These are phyloP conservation scores for Yamadazyma kitorensis DNA, from an alignment of 805 yeast species.

Conservation along the genomic window DNA sequence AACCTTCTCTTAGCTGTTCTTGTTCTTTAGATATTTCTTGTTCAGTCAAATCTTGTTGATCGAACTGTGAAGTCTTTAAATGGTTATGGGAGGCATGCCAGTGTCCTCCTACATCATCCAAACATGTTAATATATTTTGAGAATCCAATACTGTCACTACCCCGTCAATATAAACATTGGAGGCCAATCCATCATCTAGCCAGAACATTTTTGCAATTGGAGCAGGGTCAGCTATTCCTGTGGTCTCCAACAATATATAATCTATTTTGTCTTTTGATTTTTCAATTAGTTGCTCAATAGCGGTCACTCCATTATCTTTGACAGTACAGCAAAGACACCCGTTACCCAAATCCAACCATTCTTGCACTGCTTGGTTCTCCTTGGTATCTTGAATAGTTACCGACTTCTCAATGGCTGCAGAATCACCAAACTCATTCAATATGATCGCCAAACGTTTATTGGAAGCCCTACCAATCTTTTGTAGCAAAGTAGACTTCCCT, in stretches of 20 bases:
- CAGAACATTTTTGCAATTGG: conserved; percentile 97
- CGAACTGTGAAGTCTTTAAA: conserved; percentile 17
- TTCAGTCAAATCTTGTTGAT: conserved; percentile 18
- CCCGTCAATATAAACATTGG: conserved; percentile 87
- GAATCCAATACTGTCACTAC: conserved; percentile 85
- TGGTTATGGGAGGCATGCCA: conserved; percentile 50
- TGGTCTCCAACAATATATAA: conserved; percentile 88
- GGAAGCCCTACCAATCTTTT: conserved; percentile 67
- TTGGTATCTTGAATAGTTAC: conserved; percentile 62
- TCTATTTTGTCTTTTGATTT: conserved; percentile 73
- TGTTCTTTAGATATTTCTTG: conserved; percentile 32
- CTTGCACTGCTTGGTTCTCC: conserved; percentile 57
- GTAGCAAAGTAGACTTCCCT: conserved; percentile 86
- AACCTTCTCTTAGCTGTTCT: conserved; percentile 33
- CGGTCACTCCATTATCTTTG: conserved; percentile 90
- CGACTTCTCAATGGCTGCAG: conserved; percentile 84
- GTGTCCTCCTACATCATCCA: conserved; percentile 73
- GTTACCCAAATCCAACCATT: conserved; percentile 95
- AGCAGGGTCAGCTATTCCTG: conserved; percentile 97
- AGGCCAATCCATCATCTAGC: conserved; percentile 86
- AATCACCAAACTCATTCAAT: conserved; percentile 88
- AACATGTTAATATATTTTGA: conserved; percentile 58
- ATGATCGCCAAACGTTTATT: conserved; percentile 82
- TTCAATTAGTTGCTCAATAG: conserved; percentile 83
- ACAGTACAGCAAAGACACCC: conserved; percentile 97